These are phyloP conservation scores for Mycosphaerella sp. DNA, from an alignment of 2,329 filamentous ascomycete species.

Conservation along the genomic window DNA sequence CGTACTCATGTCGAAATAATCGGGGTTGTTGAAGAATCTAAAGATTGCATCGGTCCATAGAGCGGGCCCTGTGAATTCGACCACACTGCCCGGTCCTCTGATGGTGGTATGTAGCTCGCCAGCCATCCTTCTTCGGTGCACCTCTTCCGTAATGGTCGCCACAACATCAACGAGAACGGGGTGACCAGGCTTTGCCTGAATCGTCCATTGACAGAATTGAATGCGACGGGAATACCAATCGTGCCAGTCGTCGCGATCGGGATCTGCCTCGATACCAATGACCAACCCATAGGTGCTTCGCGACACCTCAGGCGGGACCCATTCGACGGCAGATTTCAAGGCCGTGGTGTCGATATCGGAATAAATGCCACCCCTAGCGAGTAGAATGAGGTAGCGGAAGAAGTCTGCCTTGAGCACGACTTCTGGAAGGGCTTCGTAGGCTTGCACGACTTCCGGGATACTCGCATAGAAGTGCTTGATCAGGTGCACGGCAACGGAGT, in stretches of 20 bases:
- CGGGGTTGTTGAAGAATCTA: slow-evolving; percentile 84
- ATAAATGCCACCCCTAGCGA: slow-evolving; percentile 76
- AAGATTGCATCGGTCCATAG: slow-evolving; percentile 93
- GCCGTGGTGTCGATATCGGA: slow-evolving; percentile 77
- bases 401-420: slow-evolving; percentile 58
- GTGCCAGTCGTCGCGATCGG: slow-evolving; percentile 84
- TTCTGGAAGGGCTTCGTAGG: slow-evolving; percentile 45
- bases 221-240: slow-evolving; percentile 95
- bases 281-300: slow-evolving; percentile 75
- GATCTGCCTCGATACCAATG: slow-evolving; percentile 92
- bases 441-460: slow-evolving; percentile 45
- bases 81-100: slow-evolving; percentile 56
- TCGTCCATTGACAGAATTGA: slow-evolving; percentile 99
- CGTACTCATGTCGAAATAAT: slow-evolving; percentile 74
- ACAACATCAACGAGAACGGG: slow-evolving; percentile 86
- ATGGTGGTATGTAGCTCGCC: slow-evolving; percentile 56
- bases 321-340: slow-evolving; percentile 74
- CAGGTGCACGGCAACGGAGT: slow-evolving; percentile 73
- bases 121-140: slow-evolving; percentile 63
- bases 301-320: slow-evolving; percentile 76
- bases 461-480: slow-evolving; percentile 81
- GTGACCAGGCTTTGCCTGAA: slow-evolving; percentile 90
- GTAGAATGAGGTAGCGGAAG: slow-evolving; percentile 63
- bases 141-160: slow-evolving; percentile 74
- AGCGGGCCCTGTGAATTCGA: slow-evolving; percentile 91